Evolutionary conservation across 805 yeast species (phyloP).

Genomic region (Starmerella roubikii): DNA sequence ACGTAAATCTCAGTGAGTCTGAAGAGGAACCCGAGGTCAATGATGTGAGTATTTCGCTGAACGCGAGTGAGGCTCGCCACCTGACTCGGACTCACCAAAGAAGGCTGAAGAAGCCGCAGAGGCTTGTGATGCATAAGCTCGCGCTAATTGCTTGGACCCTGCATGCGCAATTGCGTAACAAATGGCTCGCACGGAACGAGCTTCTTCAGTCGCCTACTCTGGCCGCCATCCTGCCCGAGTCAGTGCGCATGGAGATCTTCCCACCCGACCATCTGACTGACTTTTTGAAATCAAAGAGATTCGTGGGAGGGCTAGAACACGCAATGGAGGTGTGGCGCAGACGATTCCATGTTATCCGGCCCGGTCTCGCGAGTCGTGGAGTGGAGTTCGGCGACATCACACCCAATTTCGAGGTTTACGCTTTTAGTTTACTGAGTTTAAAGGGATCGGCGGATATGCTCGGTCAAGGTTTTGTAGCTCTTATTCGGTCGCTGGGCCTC

Average conservation of each 20-base stretch:
- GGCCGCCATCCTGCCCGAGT: slow-evolving; percentile 35
- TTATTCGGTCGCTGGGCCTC: slow-evolving; percentile 57
- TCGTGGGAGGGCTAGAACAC: slow-evolving; percentile 65
- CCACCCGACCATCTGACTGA: slow-evolving; percentile 34
- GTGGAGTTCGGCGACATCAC: slow-evolving; percentile 18
- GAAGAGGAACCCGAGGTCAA: not conserved
- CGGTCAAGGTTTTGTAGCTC: slow-evolving; percentile 75
- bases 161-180: slow-evolving; percentile 57
- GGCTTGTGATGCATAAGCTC: slow-evolving; percentile 46
- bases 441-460: slow-evolving; percentile 66
- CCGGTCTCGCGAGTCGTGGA: slow-evolving; percentile 23
- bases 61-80: slow-evolving; percentile 2
- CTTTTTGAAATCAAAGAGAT: slow-evolving; percentile 45
- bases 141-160: slow-evolving; percentile 45
- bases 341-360: slow-evolving; percentile 37
- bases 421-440: too few species aligned
- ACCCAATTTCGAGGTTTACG: too few species aligned
- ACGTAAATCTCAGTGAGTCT: slow-evolving; percentile 14
- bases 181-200: slow-evolving; percentile 49
- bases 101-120: slow-evolving; percentile 9
- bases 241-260: slow-evolving; percentile 35
- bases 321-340: slow-evolving; percentile 49
- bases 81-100: slow-evolving; percentile 1
- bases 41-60: slow-evolving; percentile 9
- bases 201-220: slow-evolving; percentile 30